A percentile compares a stretch with the other conserved stretches of the same genome.
Evolutionary conservation across 306 rosid genomes (phyloP).

Genomic region (Fragaria nilgerrensis): DNA sequence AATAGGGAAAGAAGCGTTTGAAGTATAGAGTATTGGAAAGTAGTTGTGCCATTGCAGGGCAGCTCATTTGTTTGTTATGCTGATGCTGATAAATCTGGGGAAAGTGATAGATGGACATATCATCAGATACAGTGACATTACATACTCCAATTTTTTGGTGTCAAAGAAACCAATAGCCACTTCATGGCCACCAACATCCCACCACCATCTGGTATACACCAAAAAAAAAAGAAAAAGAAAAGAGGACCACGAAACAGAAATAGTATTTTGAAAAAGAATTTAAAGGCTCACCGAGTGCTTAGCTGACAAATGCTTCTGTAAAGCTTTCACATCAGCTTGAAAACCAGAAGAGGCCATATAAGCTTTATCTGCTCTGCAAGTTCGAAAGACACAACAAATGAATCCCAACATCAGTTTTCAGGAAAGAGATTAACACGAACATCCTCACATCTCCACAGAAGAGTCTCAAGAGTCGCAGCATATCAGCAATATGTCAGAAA

Average conservation of each 20-base stretch:
- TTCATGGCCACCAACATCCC: neutral
- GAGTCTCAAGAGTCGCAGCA: neutral
- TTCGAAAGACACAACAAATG: constrained; percentile 5
- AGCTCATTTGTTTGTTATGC: constrained; percentile 98
- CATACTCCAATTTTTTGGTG: neutral
- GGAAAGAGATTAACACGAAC: neutral
- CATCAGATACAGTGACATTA: neutral
- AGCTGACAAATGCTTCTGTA: constrained; percentile 80
- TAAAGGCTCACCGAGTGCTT: constrained; percentile 71
- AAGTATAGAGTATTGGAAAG: constrained; percentile 94
- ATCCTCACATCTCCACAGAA: constrained; percentile 13
- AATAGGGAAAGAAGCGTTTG: constrained; percentile 97
- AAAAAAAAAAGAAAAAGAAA: no score
- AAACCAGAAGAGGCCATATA: constrained; percentile 95
- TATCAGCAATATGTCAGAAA: neutral
- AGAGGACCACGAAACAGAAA: neutral
- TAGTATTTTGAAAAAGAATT: neutral
- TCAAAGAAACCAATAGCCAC: neutral
- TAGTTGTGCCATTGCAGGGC: constrained; percentile 97
- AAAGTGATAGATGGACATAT: neutral
- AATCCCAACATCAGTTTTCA: neutral
- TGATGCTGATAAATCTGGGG: constrained; percentile 88
- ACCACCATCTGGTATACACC: neutral
- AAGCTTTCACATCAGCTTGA: constrained; percentile 97
- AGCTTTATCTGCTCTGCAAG: constrained; percentile 69